Evolutionary conservation across 352 stramenopile species (phyloP).

Genomic region (Thalassiosira livingstoniorum): DNA sequence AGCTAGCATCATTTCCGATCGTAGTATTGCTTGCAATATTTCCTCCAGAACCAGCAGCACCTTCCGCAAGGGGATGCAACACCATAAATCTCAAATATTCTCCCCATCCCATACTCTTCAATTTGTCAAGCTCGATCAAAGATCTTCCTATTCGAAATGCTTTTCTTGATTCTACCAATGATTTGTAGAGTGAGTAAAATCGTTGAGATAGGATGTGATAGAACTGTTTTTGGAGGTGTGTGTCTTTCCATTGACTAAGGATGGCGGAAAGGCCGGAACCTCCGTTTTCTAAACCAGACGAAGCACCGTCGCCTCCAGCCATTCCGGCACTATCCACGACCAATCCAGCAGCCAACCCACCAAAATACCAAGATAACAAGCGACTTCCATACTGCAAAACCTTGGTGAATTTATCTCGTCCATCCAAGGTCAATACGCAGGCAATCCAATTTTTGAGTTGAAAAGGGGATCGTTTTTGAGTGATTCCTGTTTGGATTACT

Average conservation of each 20-base stretch:
- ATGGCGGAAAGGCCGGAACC: no score
- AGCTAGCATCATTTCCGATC: not conserved
- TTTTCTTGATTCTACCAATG: slow-evolving; percentile 67
- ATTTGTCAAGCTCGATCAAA: slow-evolving; percentile 75
- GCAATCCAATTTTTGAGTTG: slow-evolving; percentile 70
- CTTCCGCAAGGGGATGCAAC: slow-evolving; percentile 19
- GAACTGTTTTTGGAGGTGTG: not conserved
- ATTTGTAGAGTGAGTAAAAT: slow-evolving; percentile 70
- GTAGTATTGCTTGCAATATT: not conserved
- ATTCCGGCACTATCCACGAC: not conserved
- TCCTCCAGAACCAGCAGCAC: not conserved
- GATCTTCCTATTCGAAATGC: slow-evolving; percentile 76
- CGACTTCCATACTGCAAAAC: slow-evolving; percentile 74
- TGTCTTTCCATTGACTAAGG: not conserved
- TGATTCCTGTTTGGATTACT: slow-evolving; percentile 26
- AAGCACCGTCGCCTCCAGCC: not conserved
- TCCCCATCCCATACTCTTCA: slow-evolving; percentile 61
- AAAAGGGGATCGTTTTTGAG: slow-evolving; percentile 43
- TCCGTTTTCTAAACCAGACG: not conserved
- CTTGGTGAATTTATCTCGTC: slow-evolving; percentile 85
- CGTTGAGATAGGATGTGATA: slow-evolving; percentile 13
- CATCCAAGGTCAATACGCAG: slow-evolving; percentile 78
- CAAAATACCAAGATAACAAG: slow-evolving; percentile 72
- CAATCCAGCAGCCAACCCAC: slow-evolving; percentile 18
- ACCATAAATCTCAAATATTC: slow-evolving; percentile 44